Conservation (phyloP, 805 yeast genomes). For the Yamadazyma nakazawae region DNA sequence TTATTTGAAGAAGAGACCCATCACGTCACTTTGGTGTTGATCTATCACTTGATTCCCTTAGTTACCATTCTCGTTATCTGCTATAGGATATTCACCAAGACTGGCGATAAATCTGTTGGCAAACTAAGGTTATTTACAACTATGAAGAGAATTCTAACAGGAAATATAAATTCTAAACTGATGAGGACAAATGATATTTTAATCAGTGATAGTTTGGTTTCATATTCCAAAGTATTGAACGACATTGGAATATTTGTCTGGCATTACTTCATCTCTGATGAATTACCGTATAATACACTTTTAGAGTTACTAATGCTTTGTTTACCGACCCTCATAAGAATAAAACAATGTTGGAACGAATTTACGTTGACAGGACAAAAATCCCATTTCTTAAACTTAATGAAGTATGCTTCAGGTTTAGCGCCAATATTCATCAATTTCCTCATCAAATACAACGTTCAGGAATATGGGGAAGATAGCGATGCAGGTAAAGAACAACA, state of each 20-base stretch:
- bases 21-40: conserved; percentile 9
- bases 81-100: conserved; percentile 33
- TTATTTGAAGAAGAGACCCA: conserved; percentile 11
- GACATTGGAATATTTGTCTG: conserved; percentile 63
- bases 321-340: conserved; percentile 71
- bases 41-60: conserved; percentile 30
- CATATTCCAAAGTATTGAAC: conserved; percentile 71
- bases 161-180: conserved; percentile 54
- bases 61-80: conserved; percentile 34
- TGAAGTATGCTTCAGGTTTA: conserved; percentile 68
- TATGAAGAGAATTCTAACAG: conserved; percentile 50
- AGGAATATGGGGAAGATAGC: conserved; percentile 9
- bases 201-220: conserved; percentile 79
- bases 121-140: conserved; percentile 46
- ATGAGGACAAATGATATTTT: conserved; percentile 76
- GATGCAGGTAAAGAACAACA: conserved; percentile 12
- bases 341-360: conserved; percentile 79
- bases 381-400: conserved; percentile 64
- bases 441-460: conserved; percentile 20
- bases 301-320: conserved; percentile 32
- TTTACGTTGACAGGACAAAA: conserved; percentile 47
- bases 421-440: conserved; percentile 32
- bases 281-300: conserved; percentile 24
- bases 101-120: conserved; percentile 28
- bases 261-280: conserved; percentile 34